Evolutionary conservation across 1,139 yeast genomes (phyloP).

Genomic region (Hansenula anomala): DNA sequence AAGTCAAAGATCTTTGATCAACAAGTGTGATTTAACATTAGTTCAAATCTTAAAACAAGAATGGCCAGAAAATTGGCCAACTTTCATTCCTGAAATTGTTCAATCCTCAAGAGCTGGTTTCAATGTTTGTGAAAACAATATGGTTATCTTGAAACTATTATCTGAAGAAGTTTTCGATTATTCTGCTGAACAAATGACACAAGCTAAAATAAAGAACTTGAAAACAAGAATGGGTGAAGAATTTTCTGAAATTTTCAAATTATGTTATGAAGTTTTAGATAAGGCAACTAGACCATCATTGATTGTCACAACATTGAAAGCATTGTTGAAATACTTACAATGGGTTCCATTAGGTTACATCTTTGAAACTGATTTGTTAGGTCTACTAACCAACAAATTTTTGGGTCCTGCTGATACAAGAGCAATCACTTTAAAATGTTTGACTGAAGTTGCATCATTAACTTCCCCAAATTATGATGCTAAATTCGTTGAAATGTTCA

Average conservation of each 20-base stretch:
- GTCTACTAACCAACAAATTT: slow-evolving; percentile 68
- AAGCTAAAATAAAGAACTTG: slow-evolving; percentile 82
- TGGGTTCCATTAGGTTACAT: slow-evolving; percentile 93
- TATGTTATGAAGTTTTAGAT: slow-evolving; percentile 90
- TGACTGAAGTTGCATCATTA: slow-evolving; percentile 83
- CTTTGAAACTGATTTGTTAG: slow-evolving; percentile 79
- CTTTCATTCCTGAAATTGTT: slow-evolving; percentile 90
- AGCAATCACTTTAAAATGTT: slow-evolving; percentile 80
- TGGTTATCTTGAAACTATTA: slow-evolving; percentile 82
- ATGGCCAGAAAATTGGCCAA: slow-evolving; percentile 99
- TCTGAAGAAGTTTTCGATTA: slow-evolving; percentile 96
- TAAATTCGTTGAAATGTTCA: slow-evolving; percentile 68
- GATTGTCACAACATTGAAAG: slow-evolving; percentile 78
- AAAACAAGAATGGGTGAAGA: slow-evolving; percentile 84
- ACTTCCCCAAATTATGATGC: slow-evolving; percentile 58
- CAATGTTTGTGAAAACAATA: slow-evolving; percentile 95
- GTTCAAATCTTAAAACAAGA: slow-evolving; percentile 95
- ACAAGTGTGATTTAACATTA: slow-evolving; percentile 88
- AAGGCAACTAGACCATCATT: slow-evolving; percentile 80
- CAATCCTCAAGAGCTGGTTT: slow-evolving; percentile 78
- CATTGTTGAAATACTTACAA: slow-evolving; percentile 78
- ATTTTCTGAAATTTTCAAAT: slow-evolving; percentile 86
- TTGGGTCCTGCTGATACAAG: slow-evolving; percentile 78
- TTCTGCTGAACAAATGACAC: slow-evolving; percentile 93
- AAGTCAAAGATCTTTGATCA: slow-evolving; percentile 76